Evolutionary conservation across 148 eudicot genomes (phyloP), one percentile per base, ranked within the genome.

Genomic region (Dianthus caryophyllus): DNA sequence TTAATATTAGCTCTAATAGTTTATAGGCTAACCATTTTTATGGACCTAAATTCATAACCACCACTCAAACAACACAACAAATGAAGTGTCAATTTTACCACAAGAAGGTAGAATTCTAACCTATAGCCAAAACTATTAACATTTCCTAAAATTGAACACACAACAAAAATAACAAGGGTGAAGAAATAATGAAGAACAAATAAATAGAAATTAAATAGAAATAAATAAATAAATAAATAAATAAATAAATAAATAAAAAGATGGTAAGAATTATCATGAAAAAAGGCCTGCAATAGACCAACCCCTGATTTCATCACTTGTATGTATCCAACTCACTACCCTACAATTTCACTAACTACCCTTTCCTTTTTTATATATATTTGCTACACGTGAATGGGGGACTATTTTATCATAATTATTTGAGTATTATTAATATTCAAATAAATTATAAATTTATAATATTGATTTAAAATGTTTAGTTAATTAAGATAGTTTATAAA

Each of bases 371-470:
- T 67, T 39, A 44, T 36, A 26, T 66, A 50, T 29, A 54, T 5
- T 53, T 69, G 56, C 75, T 70, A 70, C 79, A 76, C 75, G 79
- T 76, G 79, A 76, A 65, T 76, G 67, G 62, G 63, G 70, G 25
- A 2, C 59, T 2, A 0, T 51, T 41, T 41, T 33, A 7, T 33
- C 4, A 33, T 2, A 33, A 33, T 33, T 33, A 33, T 33, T 33
- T 33, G 38, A 33, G n/a, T n/a, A n/a, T n/a, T n/a, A n/a, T n/a
- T n/a, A 33, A 33, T 33, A 33, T 33, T 2, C 8, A 33, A 33
- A 33, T 33, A 33, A n/a, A n/a, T n/a, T n/a, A n/a, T n/a, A n/a
- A n/a, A n/a, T n/a, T n/a, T n/a, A n/a, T n/a, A n/a, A n/a, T n/a
- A n/a, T n/a, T n/a, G n/a, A n/a, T n/a, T n/a, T n/a, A n/a, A n/a